Base-by-base conservation (phyloP, 2,329 filamentous ascomycete species). In the Fusarium nisikadoi region DNA sequence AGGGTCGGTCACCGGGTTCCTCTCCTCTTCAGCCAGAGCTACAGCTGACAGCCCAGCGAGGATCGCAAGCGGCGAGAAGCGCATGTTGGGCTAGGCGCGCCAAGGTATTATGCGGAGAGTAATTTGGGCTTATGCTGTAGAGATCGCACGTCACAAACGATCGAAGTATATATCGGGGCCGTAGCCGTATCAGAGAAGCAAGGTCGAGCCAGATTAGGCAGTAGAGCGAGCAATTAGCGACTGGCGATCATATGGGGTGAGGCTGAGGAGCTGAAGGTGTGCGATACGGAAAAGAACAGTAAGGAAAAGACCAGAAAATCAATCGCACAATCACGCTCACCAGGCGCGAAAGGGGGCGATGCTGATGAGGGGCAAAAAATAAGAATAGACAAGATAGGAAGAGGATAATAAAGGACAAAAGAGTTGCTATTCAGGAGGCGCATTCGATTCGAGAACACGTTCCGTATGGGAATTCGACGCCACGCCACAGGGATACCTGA, bases 11-110 rank as follows among this genome's bases (percentile, higher is more conserved):
- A 77, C 54, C 78, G 77, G 38, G 76, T 77, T 61, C 11, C 47
- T 45, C 11, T 83, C 80, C 41, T 82, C 83, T 33, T 84, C 80
- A 43, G 78, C 77, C 57, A 69, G 60, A 49, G 65, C 75, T 39
- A 80, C 63, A 56, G 81, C 79, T 41, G 83, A 82, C 52, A 80
- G 78, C 55, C 83, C 83, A 50, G 85, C 83, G 65, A 89, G 80
- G 56, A 89, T 78, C 73, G 87, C 79, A 66, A 86, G 79, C 25
- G 77, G 67, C n/a, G 75, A 78, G 63, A 79, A 63, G 76, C 78
- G 79, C 81, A 82, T 82, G 65, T 42, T 73, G 72, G 68, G 72
- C 61, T 38, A 52, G 31, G 45, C 53, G 59, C 65, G 53, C 63
- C 62, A 46, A 53, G 57, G 62, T 39, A 20, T 56, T 36, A 25